Conservation (phyloP, 768 basidiomycete genomes). For the Pulveroboletus sp. region DNA sequence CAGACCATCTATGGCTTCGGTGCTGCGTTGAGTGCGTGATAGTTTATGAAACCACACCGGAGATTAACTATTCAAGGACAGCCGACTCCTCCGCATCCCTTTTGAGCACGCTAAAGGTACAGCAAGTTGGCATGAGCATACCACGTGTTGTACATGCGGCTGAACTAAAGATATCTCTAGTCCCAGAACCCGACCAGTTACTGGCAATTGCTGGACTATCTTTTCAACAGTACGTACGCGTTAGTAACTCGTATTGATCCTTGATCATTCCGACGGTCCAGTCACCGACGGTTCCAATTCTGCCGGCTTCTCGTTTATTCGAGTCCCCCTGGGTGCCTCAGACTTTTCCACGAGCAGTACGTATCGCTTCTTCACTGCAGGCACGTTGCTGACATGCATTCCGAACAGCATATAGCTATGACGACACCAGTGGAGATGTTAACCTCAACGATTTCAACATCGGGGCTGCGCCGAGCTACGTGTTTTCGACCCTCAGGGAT, state of each 20-base stretch:
- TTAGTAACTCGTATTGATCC: not conserved
- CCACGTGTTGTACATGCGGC: not conserved
- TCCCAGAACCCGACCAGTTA: slow-evolving; percentile 53
- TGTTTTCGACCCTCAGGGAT: slow-evolving; percentile 63
- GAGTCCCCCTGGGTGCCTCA: slow-evolving; percentile 69
- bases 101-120: slow-evolving; percentile 65
- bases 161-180: slow-evolving; percentile 30
- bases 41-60: not conserved
- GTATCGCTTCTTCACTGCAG: slow-evolving; percentile 8
- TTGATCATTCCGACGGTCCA: slow-evolving; percentile 13
- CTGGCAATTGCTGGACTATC: slow-evolving; percentile 52
- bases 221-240: slow-evolving; percentile 44
- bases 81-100: slow-evolving; percentile 70
- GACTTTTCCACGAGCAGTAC: slow-evolving; percentile 64
- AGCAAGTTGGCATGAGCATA: not conserved
- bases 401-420: slow-evolving; percentile 59
- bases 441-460: slow-evolving; percentile 58
- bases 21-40: slow-evolving; percentile 53
- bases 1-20: slow-evolving; percentile 71
- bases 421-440: slow-evolving; percentile 61
- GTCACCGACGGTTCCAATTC: slow-evolving; percentile 57
- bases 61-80: slow-evolving; percentile 24
- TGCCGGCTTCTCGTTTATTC: slow-evolving; percentile 68
- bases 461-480: slow-evolving; percentile 53
- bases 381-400: slow-evolving; percentile 2